phyloP scores from a whole-genome alignment of 192 early-diverging fungal species.

The Backusella macrospora region DNA sequence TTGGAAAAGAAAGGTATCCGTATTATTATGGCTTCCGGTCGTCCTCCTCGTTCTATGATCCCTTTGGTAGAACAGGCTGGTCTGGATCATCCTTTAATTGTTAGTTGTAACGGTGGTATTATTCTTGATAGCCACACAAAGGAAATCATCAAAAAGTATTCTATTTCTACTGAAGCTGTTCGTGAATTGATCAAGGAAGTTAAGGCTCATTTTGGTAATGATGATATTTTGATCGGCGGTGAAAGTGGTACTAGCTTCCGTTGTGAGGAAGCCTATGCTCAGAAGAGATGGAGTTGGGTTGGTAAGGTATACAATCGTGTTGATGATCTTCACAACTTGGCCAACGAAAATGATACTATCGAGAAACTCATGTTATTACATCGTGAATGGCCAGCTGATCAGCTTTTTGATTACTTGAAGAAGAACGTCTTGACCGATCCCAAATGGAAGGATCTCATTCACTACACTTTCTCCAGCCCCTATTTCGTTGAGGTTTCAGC shows the following conservation, averaged over 20 bases:
- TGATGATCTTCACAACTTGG: conserved; percentile 20
- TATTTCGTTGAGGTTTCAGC: conserved; percentile 54
- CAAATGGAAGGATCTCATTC: conserved; percentile 26
- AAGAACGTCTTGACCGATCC: conserved; percentile 21
- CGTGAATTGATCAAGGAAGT: conserved; percentile 17
- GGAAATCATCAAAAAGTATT: conserved; percentile 24
- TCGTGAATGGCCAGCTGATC: conserved; percentile 17
- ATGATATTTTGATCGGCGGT: conserved; percentile 27
- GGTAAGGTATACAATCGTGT: conserved; percentile 15
- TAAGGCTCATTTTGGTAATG: conserved; percentile 12
- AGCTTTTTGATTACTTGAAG: conserved; percentile 16
- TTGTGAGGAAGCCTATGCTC: conserved; percentile 29
- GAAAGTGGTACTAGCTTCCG: conserved; percentile 32
- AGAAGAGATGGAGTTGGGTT: conserved; percentile 10
- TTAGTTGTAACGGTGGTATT: conserved; percentile 37
- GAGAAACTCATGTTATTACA: conserved; percentile 33
- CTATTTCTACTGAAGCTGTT: conserved; percentile 20
- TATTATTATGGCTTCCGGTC: conserved; percentile 33
- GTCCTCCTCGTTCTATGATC: conserved; percentile 35
- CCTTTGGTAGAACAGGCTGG: conserved; percentile 25
- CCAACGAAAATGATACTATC: conserved; percentile 19
- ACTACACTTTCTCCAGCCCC: conserved; percentile 31
- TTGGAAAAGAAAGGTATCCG: conserved; percentile 24
- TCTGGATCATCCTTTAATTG: conserved; percentile 18
- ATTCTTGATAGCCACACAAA: conserved; percentile 25